A percentile compares a stretch with the other conserved stretches of the same genome.
These are phyloP conservation scores for Pyracantha coccinea DNA, from an alignment of 331 rosid genomes.

Conservation along the genomic window DNA sequence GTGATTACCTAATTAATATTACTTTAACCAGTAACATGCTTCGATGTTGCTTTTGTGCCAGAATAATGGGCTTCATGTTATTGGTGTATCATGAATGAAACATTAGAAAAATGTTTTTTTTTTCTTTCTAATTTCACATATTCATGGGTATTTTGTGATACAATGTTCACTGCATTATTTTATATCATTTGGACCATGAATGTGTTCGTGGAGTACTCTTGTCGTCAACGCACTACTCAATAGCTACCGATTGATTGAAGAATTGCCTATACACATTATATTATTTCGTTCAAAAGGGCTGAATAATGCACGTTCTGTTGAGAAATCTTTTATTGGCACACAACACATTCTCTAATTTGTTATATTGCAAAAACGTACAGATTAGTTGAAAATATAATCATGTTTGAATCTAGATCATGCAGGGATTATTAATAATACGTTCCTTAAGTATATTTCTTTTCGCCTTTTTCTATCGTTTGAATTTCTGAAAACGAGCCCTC, in stretches of 20 bases:
- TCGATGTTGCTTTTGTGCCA: conserved; percentile 25
- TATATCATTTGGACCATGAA: conserved; percentile 5
- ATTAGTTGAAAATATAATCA: no score
- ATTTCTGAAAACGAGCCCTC: no score
- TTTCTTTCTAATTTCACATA: no score
- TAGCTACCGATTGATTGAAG: background rate
- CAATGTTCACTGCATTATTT: background rate
- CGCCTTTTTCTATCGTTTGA: background rate
- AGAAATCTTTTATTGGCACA: background rate
- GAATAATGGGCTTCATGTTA: conserved; percentile 56
- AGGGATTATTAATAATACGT: background rate
- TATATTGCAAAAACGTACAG: no score
- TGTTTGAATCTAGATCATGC: background rate
- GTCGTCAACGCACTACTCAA: conserved; percentile 3
- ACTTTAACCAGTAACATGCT: conserved; percentile 27
- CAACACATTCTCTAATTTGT: background rate
- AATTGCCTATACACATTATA: background rate
- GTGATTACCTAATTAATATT: conserved; percentile 27
- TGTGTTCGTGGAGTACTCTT: conserved; percentile 2
- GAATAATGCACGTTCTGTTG: background rate
- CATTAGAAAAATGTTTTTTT: background rate
- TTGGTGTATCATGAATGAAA: conserved; percentile 8
- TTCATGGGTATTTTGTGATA: background rate
- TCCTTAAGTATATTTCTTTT: background rate
- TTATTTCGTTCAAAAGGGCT: background rate